Conservation (phyloP, 2,329 filamentous ascomycete genomes). For the Cladorrhinum sp. region DNA sequence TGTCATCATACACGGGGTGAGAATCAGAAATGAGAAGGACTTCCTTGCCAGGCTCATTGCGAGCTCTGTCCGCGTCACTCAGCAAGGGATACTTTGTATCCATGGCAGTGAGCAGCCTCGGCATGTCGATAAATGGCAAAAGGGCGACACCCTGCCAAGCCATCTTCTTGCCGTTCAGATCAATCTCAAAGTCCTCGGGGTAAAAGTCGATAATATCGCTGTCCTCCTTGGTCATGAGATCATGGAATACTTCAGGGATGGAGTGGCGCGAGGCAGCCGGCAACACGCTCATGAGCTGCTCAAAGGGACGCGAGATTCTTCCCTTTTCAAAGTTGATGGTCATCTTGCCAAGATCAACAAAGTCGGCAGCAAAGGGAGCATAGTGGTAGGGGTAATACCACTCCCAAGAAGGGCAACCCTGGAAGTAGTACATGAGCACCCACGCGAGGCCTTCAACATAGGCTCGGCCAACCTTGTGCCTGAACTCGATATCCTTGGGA, state of each 20-base stretch:
- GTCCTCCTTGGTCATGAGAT: slow-evolving; percentile 81
- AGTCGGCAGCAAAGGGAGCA: slow-evolving; percentile 94
- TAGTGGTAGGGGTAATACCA: slow-evolving; percentile 99
- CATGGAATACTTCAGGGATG: slow-evolving; percentile 82
- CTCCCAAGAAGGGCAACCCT: slow-evolving; percentile 96
- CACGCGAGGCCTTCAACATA: slow-evolving; percentile 94
- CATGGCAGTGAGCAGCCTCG: slow-evolving; percentile 78
- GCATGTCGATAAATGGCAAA: slow-evolving; percentile 94
- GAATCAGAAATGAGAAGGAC: slow-evolving; percentile 80
- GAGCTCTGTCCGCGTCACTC: slow-evolving; percentile 69
- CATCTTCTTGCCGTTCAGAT: slow-evolving; percentile 97
- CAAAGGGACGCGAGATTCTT: slow-evolving; percentile 83
- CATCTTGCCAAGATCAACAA: slow-evolving; percentile 77
- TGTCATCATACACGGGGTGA: slow-evolving; percentile 80
- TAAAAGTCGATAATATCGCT: slow-evolving; percentile 98
- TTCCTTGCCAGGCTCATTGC: slow-evolving; percentile 79
- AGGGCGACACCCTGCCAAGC: slow-evolving; percentile 95
- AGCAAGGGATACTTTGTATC: slow-evolving; percentile 77
- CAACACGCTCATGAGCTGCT: slow-evolving; percentile 97
- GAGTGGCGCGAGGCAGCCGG: slow-evolving; percentile 91
- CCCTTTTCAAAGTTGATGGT: slow-evolving; percentile 81
- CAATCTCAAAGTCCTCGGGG: slow-evolving; percentile 86
- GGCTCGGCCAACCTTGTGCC: slow-evolving; percentile 81
- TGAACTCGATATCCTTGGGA: slow-evolving; percentile 77
- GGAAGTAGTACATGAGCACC: slow-evolving; percentile 96